Evolutionary conservation across 495 filamentous ascomycete genomes (phyloP), one percentile per base, ranked within the genome.

Genomic region (Tirmania nivea): DNA sequence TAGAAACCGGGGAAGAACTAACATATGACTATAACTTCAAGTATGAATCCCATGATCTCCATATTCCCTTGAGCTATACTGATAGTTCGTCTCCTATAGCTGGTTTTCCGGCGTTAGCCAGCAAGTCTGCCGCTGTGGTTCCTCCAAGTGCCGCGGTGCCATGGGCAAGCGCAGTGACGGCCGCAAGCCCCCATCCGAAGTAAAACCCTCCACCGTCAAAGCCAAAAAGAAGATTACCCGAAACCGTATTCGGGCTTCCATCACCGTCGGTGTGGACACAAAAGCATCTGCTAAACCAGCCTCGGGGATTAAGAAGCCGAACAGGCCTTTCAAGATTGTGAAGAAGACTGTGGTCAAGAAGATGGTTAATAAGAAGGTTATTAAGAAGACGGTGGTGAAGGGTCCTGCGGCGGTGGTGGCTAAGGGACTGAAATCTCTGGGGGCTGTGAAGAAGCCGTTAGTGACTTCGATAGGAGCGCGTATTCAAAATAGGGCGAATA

Each of bases 21-120:
- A 96, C 87, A n/a, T 97, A 97, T 67, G 90, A 97, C 72, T 97
- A 97, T 74, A 97, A 97, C 66, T 97, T 97, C 64, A 83, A 94
- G 74, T 84, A 80, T 39, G 87, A 83, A 64, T 84, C 78, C 16
- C 75, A 76, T 63, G 84, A 31, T 84, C 70, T 85, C 85, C 85
- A 17, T 42, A 10, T 39, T 11, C 25, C 25, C 25, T 35, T 34
- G 49, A 52, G 21, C 52, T 35, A 56, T 47, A 47, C 19, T 8
- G n/a, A 8, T 37, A n/a, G 39, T 34, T 45, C n/a, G 8, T 17
- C 16, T 34, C 39, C 14, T 34, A 54, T 39, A 63, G 61, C 20
- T 65, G 62, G 62, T 65, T 65, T 48, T 65, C 64, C 6, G 62
- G 62, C 35, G 62, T 64, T 39, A 64, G 63, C 35, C 62, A 65